phyloP scores from a whole-genome alignment of 352 stramenopile species.

The Globisporangium lucens region DNA sequence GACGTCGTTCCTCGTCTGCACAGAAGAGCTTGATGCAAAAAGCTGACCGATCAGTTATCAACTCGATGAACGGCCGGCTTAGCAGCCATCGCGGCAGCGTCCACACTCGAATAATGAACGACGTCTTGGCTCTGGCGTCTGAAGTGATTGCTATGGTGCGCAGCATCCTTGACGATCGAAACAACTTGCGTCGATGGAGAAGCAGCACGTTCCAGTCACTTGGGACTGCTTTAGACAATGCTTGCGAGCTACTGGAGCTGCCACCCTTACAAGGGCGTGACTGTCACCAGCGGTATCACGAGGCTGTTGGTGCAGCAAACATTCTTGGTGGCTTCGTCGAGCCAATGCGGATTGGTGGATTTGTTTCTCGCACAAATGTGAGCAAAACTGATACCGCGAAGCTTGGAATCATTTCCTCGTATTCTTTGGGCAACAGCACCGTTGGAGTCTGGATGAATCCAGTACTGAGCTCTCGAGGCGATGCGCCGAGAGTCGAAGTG shows the following conservation, averaged over 20 bases:
- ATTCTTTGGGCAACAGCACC: conserved; percentile 36
- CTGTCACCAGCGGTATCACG: conserved; percentile 28
- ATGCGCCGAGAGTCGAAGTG: neutral
- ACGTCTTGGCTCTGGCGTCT: conserved; percentile 31
- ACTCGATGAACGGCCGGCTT: conserved; percentile 40
- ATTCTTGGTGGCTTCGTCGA: conserved; percentile 52
- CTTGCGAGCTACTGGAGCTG: conserved; percentile 11
- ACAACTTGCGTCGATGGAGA: conserved; percentile 25
- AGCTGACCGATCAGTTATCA: conserved; percentile 30
- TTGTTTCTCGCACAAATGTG: conserved; percentile 21
- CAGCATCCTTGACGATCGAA: conserved; percentile 18
- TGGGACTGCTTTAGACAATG: conserved; percentile 18
- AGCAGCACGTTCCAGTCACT: conserved; percentile 26
- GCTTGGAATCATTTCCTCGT: conserved; percentile 29
- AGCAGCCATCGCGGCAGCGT: conserved; percentile 8
- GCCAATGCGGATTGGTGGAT: conserved; percentile 32
- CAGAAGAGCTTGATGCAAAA: conserved; percentile 34
- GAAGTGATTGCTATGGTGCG: conserved; percentile 37
- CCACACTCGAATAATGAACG: conserved; percentile 16
- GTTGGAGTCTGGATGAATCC: conserved; percentile 13
- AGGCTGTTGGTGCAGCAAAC: conserved; percentile 34
- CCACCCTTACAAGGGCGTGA: conserved; percentile 7
- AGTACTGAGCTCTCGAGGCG: neutral
- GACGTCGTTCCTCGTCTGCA: conserved; percentile 29
- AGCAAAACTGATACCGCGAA: conserved; percentile 2